Conservation (phyloP, 345 rosid species). For the Citrus mangshanensis region DNA sequence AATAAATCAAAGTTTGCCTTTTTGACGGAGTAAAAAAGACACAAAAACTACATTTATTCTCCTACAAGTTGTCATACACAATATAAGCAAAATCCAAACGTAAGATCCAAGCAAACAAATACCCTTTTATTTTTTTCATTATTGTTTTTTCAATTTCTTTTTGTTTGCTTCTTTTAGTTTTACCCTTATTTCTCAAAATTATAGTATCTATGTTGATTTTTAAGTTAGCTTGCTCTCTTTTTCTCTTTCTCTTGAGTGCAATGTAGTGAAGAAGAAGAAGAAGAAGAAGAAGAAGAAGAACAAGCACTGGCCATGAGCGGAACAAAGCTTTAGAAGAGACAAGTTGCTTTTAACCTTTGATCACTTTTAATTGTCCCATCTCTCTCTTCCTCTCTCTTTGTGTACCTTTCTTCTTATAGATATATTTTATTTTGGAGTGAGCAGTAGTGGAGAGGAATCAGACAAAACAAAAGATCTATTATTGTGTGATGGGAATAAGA, state of each 20-base stretch:
- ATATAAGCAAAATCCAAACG: constrained; percentile 38
- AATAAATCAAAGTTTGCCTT: constrained; percentile 23
- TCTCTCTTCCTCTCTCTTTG: constrained; percentile 15
- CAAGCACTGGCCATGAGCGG: constrained; percentile 21
- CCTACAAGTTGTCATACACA: constrained; percentile 36
- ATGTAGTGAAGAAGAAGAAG: constrained; percentile 24
- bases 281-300: constrained; percentile 21
- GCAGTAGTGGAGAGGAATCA: constrained; percentile 14
- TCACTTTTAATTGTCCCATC: constrained; percentile 10
- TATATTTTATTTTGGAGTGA: constrained; percentile 36
- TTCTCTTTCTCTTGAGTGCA: neutral
- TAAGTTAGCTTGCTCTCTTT: constrained; percentile 18
- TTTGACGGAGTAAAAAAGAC: constrained; percentile 24
- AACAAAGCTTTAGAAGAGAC: constrained; percentile 42
- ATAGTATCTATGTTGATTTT: constrained; percentile 16
- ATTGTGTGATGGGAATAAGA: constrained; percentile 38
- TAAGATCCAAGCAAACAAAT: constrained; percentile 60
- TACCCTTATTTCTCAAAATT: neutral
- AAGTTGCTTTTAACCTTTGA: constrained; percentile 35
- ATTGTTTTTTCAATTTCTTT: neutral
- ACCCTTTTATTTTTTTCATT: constrained; percentile 10
- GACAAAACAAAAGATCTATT: constrained; percentile 12
- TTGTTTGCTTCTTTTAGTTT: neutral
- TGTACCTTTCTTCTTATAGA: constrained; percentile 9
- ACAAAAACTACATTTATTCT: constrained; percentile 40